Percentiles rank a stretch among this genome's conserved stretches.
phyloP scores from a whole-genome alignment of 345 rosid genomes.

The Lumnitzera racemosa region DNA sequence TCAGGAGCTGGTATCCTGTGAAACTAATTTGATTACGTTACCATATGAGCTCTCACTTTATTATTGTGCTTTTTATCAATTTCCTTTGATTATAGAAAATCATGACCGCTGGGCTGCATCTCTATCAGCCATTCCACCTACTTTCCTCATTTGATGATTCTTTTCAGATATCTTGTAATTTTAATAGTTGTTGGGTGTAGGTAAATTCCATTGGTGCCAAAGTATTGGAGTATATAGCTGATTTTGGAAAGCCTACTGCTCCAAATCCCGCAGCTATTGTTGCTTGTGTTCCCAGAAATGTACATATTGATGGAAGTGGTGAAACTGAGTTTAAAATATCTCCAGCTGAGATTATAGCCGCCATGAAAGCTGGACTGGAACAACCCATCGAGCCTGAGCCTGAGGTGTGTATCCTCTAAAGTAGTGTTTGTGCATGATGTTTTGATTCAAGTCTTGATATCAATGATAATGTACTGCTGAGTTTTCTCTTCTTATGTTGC shows the following conservation, averaged over 20 bases:
- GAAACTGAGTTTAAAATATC: slow-evolving; percentile 86
- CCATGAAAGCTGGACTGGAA: slow-evolving; percentile 65
- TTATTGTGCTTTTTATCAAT: too few relatives aligned
- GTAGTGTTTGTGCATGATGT: not conserved
- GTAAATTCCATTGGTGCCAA: slow-evolving; percentile 89
- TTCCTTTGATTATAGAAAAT: too few relatives aligned
- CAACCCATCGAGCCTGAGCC: slow-evolving; percentile 97
- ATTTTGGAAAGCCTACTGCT: slow-evolving; percentile 86
- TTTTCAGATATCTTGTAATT: slow-evolving; percentile 2
- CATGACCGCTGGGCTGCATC: too few relatives aligned
- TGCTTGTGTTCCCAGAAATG: slow-evolving; percentile 90
- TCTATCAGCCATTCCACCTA: not conserved
- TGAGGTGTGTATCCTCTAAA: slow-evolving; percentile 47
- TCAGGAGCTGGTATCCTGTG: too few relatives aligned
- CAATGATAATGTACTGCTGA: too few relatives aligned
- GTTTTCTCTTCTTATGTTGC: slow-evolving; percentile 23
- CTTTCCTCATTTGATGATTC: not conserved
- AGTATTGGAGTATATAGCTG: slow-evolving; percentile 83
- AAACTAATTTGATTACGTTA: too few relatives aligned
- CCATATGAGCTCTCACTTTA: too few relatives aligned
- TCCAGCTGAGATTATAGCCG: slow-evolving; percentile 57
- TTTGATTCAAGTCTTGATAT: too few relatives aligned
- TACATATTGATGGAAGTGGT: slow-evolving; percentile 71
- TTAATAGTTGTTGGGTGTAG: slow-evolving; percentile 26
- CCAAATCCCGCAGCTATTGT: slow-evolving; percentile 97